Evolutionary conservation across 257 asterid species (phyloP), one percentile per base, ranked within the genome.

Genomic region (Fraxinus cuspidata): DNA sequence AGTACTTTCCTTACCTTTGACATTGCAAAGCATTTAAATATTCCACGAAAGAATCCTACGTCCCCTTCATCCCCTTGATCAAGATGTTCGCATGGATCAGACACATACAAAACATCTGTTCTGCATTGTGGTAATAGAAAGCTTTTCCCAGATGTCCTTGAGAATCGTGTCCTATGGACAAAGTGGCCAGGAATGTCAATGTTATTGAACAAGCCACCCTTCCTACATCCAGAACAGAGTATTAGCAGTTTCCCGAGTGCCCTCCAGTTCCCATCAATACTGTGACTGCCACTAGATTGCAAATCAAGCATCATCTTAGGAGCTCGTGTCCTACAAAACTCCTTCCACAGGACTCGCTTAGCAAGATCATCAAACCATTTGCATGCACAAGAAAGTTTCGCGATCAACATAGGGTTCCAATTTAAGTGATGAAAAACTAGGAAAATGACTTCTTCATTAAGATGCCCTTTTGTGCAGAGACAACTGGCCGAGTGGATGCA

Each of bases 1-100:
- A 96, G 82, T 91, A 90, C 73, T 71, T 89, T 93, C 81, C 93
- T 87, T 12, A 88, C 97, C 85, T 89, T 92, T 0, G 99, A 96
- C 2, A 83, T 73, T 0, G 87, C 83, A 81, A 96, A 96, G 12
- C 98, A 96, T 74, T 96, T 93, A 58, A 96, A 93, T 58, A 96
- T 80, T 73, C 99, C 99, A 3, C 98, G 90, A 63, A 96, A 96
- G 79, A 92, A 90, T 21, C 98, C 99, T 4, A 93, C 74, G 72
- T 96, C 99, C 34, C 99, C 99, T 29, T 96, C 99, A 4, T 93
- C 99, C 58, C 97, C 96, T 82, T 96, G 98, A 85, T 93, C 98
- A 18, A 96, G 94, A 88, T 96, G 99, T 84, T 96, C 98, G 0
- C 99, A 96, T 12, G 97, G 97, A 81, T 96, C 99, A 23, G 97